Percentiles rank a stretch among this genome's conserved stretches.
Evolutionary conservation across 2,329 filamentous ascomycete species (phyloP).

Genomic region (Coccinonectria pachysandricola): DNA sequence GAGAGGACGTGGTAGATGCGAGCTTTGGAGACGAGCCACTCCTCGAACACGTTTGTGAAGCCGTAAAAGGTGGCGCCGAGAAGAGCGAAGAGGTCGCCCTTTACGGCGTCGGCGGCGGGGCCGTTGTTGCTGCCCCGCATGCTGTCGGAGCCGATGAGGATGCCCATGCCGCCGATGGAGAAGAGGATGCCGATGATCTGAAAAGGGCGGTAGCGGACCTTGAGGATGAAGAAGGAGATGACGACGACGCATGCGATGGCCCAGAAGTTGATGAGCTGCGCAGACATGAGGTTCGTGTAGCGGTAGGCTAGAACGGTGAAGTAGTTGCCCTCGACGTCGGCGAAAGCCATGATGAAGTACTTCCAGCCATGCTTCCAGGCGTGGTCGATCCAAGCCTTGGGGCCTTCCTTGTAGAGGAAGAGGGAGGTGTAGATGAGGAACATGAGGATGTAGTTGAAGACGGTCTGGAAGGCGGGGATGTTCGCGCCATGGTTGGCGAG

Average conservation of each 20-base stretch:
- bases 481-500: conserved; percentile 57
- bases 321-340: conserved; percentile 96
- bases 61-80: conserved; percentile 88
- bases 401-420: conserved; percentile 71
- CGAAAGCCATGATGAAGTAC: conserved; percentile 84
- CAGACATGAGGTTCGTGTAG: conserved; percentile 83
- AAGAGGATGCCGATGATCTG: conserved; percentile 82
- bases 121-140: conserved; percentile 65
- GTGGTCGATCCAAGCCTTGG: conserved; percentile 56
- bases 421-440: conserved; percentile 71
- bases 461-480: conserved; percentile 89
- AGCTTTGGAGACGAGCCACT: conserved; percentile 80
- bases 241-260: conserved; percentile 87
- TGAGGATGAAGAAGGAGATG: conserved; percentile 71
- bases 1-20: conserved; percentile 90
- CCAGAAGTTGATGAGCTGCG: conserved; percentile 98
- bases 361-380: conserved; percentile 73
- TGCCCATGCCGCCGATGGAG: conserved; percentile 81
- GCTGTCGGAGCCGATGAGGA: conserved; percentile 80
- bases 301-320: conserved; percentile 92
- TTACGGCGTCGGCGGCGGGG: conserved; percentile 60
- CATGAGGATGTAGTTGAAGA: conserved; percentile 89
- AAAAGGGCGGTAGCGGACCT: conserved; percentile 78
- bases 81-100: conserved; percentile 87
- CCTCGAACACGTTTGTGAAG: conserved; percentile 81